Evolutionary conservation across 2,329 filamentous ascomycete genomes (phyloP).

Genomic region (Furcasterigmium furcatum): DNA sequence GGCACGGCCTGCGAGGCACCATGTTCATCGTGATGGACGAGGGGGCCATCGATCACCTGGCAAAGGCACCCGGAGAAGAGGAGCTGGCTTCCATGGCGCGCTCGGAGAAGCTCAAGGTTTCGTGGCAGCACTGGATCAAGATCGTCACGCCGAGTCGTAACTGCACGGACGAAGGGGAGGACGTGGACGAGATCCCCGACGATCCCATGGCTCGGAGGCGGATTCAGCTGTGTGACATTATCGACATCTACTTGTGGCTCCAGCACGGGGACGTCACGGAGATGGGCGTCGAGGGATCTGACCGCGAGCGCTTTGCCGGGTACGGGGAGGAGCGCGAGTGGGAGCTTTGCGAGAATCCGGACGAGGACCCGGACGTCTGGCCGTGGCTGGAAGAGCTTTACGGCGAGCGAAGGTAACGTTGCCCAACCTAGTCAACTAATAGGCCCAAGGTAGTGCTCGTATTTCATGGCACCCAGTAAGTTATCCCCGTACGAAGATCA

Average conservation of each 20-base stretch:
- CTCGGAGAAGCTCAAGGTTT: background rate
- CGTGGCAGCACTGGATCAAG: slow-evolving; percentile 7
- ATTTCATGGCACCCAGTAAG: no score
- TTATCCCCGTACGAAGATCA: no score
- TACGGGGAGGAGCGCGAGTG: background rate
- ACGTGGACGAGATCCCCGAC: background rate
- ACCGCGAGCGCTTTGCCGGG: background rate
- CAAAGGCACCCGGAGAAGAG: slow-evolving; percentile 2
- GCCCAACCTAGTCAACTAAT: no score
- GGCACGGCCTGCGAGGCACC: background rate
- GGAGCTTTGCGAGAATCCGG: background rate
- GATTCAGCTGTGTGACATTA: background rate
- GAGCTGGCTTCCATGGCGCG: slow-evolving; percentile 6
- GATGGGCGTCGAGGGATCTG: background rate
- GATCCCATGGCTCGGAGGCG: background rate
- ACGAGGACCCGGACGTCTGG: background rate
- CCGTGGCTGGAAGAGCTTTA: background rate
- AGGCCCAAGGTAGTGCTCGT: no score
- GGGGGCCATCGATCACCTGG: slow-evolving; percentile 4
- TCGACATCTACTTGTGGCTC: background rate
- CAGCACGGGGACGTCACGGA: background rate
- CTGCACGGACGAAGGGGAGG: background rate
- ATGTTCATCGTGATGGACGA: slow-evolving; percentile 8
- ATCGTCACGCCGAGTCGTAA: background rate
- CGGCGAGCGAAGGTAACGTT: no score